A percentile compares a stretch with the other conserved stretches of the same genome.
Conservation (phyloP, 805 yeast genomes). For the Naumovozyma baii region DNA sequence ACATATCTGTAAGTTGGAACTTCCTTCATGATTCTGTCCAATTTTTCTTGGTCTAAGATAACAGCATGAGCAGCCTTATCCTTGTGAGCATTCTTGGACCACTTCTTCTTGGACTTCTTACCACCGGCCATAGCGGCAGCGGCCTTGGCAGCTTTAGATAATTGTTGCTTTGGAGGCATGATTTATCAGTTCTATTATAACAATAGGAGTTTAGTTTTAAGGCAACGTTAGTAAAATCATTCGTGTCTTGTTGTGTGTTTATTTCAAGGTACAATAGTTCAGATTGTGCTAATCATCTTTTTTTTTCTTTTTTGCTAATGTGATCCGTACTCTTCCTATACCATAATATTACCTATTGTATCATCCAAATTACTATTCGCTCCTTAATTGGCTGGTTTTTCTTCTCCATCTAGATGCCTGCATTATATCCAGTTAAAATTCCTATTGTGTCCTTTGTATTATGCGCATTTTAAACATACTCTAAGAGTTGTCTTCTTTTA, state of each 20-base stretch:
- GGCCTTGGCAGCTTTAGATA: conserved; percentile 98
- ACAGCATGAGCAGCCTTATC: conserved; percentile 99
- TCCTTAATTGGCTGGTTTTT: no score
- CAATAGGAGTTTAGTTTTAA: not conserved
- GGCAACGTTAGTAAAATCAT: not conserved
- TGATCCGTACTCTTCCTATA: no score
- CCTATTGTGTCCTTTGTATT: not conserved
- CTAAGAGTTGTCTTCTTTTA: not conserved
- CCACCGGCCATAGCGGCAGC: conserved; percentile 99
- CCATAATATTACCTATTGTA: no score
- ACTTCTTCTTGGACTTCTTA: conserved; percentile 99
- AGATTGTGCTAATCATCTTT: no score
- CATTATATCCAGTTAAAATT: no score
- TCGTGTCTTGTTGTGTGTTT: not conserved
- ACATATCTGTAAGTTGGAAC: conserved; percentile 98
- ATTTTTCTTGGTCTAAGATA: conserved; percentile 93
- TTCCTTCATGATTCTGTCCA: conserved; percentile 98
- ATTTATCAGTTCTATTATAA: conserved; percentile 24
- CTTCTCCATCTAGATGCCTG: no score
- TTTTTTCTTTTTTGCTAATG: no score
- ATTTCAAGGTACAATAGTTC: no score
- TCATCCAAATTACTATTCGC: no score
- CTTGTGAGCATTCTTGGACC: conserved; percentile 99
- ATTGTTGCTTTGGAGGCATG: conserved; percentile 99
- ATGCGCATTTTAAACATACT: not conserved